Base-by-base conservation (phyloP, 164 flowering plant genomes). In the Litsea cubeba region DNA sequence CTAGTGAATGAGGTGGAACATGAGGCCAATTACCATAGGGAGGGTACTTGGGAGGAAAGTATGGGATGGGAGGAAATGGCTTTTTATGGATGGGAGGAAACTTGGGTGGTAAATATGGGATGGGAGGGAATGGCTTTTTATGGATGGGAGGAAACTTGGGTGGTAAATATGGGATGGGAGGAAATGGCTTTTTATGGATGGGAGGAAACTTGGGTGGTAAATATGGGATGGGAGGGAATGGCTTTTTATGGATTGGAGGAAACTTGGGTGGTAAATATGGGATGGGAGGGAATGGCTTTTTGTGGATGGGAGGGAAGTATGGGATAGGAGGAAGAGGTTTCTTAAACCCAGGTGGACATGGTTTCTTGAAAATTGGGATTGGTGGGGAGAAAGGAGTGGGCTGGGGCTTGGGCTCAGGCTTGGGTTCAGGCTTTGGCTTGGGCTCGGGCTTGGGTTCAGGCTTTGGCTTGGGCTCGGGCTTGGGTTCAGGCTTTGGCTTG, bases 21-120 rank as follows among this genome's bases (percentile, higher is more conserved):
- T 8, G 23, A 60, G 63, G 63, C 63, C 63, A 60, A 60, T 23
- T 11, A n/a, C 12, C 63, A 4, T 60, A 25, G 7, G 66, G 66
- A 63, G 69, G 49, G 50, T 66, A 66, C n/a, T 25, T 15, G 18
- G 69, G 69, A 65, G 40, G 66, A 20, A 30, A 14, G 10, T 65
- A 11, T 26, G 69, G 69, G 49, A 65, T 65, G 10, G 75, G 75
- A 18, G 75, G 75, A 57, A 50, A 58, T 1, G 76, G 76, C 5
- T 65, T 65, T 15, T 65, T 66, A 30, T 25, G 25, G 66, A 63
- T 25, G 3, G 70, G 70, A 64, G 76, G 70, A 50, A 64, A 26
- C 70, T 73, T 73, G 24, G 68, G 67, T 11, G 69, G 69, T 3
- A 35, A 35, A 50, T 30, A 30, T 3, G 35, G 28, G 46, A 65